Evolutionary conservation across 306 rosid genomes (phyloP).

Genomic region (Gastrolobium bilobum): DNA sequence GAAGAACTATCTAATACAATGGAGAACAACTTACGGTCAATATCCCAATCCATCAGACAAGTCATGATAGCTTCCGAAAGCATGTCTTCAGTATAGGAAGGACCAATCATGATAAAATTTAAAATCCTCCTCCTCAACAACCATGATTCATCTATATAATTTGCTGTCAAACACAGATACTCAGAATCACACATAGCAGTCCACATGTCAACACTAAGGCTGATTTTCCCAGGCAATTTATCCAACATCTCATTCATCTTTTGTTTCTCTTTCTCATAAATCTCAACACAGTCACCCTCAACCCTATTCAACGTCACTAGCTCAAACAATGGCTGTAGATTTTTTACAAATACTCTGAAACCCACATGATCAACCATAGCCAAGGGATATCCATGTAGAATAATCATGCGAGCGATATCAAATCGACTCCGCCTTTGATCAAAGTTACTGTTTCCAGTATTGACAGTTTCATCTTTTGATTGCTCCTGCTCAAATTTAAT

Average conservation of each 20-base stretch:
- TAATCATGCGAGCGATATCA: constrained; percentile 98
- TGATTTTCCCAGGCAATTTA: constrained; percentile 94
- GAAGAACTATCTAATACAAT: constrained; percentile 83
- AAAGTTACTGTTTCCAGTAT: constrained; percentile 65
- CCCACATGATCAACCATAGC: constrained; percentile 96
- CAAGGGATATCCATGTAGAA: constrained; percentile 96
- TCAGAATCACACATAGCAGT: constrained; percentile 61
- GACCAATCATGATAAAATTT: constrained; percentile 77
- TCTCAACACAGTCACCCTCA: constrained; percentile 95
- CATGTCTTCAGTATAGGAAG: constrained; percentile 82
- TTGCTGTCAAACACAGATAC: constrained; percentile 88
- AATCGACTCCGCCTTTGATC: constrained; percentile 89
- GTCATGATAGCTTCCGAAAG: constrained; percentile 82
- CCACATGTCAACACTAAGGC: constrained; percentile 91
- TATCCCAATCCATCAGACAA: constrained; percentile 97
- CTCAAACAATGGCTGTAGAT: constrained; percentile 95
- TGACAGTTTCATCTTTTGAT: constrained; percentile 71
- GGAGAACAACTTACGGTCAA: constrained; percentile 91
- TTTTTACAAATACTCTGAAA: constrained; percentile 86
- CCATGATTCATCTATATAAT: constrained; percentile 96
- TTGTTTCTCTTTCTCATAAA: constrained; percentile 84
- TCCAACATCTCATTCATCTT: constrained; percentile 89
- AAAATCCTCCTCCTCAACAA: constrained; percentile 78
- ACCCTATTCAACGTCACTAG: constrained; percentile 75
- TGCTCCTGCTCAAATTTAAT: constrained; percentile 90